Percentiles rank a stretch among this genome's conserved stretches.
Conservation (phyloP, 1,284 basidiomycete species). For the Ganoderma lingzhi region DNA sequence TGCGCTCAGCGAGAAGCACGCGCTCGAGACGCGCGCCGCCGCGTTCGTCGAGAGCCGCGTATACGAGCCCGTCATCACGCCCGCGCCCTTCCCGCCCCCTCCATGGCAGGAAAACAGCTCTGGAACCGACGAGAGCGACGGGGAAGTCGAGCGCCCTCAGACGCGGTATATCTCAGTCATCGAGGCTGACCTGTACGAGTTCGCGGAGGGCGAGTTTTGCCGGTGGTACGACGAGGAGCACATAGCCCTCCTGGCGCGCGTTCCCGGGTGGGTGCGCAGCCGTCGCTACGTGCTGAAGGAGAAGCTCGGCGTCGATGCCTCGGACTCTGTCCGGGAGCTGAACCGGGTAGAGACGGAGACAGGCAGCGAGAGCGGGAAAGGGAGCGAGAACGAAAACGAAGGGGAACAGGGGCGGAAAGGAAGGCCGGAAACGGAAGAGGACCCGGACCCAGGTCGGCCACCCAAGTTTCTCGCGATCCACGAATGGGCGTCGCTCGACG, state of each 20-base stretch:
- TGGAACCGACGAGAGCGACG: background rate
- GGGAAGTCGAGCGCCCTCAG: constrained; percentile 15
- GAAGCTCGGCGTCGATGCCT: constrained; percentile 1
- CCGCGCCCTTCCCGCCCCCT: background rate
- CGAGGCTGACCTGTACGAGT: constrained; percentile 42
- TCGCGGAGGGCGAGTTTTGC: constrained; percentile 50
- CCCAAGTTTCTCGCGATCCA: constrained; percentile 45
- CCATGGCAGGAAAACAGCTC: background rate
- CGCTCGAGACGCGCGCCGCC: constrained; percentile 48
- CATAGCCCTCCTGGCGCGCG: constrained; percentile 42
- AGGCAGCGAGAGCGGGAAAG: background rate
- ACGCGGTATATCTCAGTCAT: constrained; percentile 44
- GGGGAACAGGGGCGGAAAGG: background rate
- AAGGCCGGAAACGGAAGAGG: background rate
- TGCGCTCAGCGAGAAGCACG: constrained; percentile 47
- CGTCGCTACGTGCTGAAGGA: constrained; percentile 44
- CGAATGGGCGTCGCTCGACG: constrained; percentile 41
- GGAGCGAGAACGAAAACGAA: background rate
- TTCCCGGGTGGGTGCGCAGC: constrained; percentile 46
- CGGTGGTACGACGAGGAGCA: constrained; percentile 49
- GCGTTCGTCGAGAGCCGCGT: constrained; percentile 57
- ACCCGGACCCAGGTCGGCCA: constrained; percentile 21
- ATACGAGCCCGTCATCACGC: constrained; percentile 44
- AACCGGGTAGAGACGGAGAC: constrained; percentile 3
- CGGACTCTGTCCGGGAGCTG: background rate